Conservation (phyloP, 768 basidiomycete genomes). For the Termitomyces sp. region DNA sequence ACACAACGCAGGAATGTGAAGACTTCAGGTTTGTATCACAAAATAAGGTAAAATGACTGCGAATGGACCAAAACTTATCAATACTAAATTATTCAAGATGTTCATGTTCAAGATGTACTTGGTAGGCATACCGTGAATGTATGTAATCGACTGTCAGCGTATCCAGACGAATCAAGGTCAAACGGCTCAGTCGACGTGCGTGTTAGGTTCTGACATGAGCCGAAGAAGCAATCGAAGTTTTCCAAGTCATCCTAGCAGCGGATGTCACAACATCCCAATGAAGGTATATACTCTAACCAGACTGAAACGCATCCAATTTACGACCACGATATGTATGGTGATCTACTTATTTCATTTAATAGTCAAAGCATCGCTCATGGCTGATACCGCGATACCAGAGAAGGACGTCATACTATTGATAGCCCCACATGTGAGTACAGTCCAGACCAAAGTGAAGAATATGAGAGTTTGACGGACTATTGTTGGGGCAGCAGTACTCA, state of each 20-base stretch:
- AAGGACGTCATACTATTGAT: not conserved
- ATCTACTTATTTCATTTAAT: not conserved
- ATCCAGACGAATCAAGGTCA: not conserved
- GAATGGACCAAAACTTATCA: slow-evolving; percentile 19
- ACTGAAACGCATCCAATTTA: not conserved
- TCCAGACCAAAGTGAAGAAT: too few relatives aligned
- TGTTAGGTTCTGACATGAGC: not conserved
- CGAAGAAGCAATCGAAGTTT: not conserved
- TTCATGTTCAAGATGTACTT: not conserved
- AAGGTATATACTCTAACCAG: not conserved
- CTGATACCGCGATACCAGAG: not conserved
- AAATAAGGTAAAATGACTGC: slow-evolving; percentile 42
- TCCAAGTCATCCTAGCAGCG: not conserved
- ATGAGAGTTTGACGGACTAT: not conserved
- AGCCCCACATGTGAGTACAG: too few relatives aligned
- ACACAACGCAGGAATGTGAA: slow-evolving; percentile 32
- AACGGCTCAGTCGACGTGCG: not conserved
- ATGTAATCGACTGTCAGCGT: not conserved
- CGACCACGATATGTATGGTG: not conserved
- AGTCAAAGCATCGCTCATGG: not conserved
- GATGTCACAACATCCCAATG: not conserved
- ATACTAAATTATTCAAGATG: not conserved
- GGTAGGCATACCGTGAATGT: not conserved
- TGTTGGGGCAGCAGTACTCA: not conserved
- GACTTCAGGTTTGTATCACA: slow-evolving; percentile 30